These are phyloP conservation scores for Mycena vitilis DNA, from an alignment of 768 basidiomycete genomes.

Conservation along the genomic window DNA sequence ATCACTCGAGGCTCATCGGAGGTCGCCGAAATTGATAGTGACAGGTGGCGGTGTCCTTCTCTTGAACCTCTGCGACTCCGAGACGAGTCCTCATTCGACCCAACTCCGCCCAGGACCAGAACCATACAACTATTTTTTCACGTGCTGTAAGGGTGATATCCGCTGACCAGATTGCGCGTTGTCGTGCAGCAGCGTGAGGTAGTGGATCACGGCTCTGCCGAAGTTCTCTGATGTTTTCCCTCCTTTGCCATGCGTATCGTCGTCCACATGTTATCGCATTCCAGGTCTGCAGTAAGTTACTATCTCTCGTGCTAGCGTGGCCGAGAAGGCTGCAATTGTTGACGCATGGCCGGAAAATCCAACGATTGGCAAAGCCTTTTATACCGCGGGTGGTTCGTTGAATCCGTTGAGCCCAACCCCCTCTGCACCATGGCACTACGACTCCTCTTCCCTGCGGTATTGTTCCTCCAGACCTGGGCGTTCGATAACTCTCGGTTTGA, in stretches of 20 bases:
- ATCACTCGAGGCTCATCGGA: too few relatives aligned
- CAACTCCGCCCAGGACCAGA: too few relatives aligned
- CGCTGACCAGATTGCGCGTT: conserved; percentile 16
- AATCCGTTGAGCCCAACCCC: not conserved
- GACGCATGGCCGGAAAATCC: conserved; percentile 21
- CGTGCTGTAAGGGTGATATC: conserved; percentile 19
- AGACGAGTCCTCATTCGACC: too few relatives aligned
- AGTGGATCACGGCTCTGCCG: conserved; percentile 23
- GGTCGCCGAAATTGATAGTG: too few relatives aligned
- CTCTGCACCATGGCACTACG: conserved; percentile 31
- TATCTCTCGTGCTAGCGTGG: conserved; percentile 16
- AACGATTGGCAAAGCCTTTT: not conserved
- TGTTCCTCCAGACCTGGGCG: conserved; percentile 43
- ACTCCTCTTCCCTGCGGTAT: conserved; percentile 34
- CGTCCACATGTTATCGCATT: conserved; percentile 28
- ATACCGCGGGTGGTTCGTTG: not conserved
- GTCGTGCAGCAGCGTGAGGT: not conserved
- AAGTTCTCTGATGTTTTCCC: conserved; percentile 31
- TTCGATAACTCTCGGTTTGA: conserved; percentile 72
- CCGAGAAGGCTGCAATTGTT: conserved; percentile 14
- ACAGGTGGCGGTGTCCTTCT: too few relatives aligned
- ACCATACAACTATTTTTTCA: conserved; percentile 30
- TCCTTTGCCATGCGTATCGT: conserved; percentile 32
- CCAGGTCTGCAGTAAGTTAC: not conserved
- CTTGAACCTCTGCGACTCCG: too few relatives aligned